These are phyloP conservation scores for Zygoascus biomembranicola DNA, from an alignment of 805 yeast genomes.

Conservation along the genomic window DNA sequence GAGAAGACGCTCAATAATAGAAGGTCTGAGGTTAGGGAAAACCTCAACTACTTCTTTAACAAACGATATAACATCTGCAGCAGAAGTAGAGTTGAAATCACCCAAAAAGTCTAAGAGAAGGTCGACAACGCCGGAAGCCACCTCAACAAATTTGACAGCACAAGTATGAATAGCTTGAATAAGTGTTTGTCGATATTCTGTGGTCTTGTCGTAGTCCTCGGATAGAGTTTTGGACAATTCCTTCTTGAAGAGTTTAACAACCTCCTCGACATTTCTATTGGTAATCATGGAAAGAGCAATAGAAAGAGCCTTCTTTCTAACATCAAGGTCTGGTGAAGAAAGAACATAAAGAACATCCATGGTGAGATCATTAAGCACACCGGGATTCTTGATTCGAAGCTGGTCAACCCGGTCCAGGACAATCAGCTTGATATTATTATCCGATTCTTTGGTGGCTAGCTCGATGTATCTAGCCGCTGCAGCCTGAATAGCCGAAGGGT, in stretches of 20 bases:
- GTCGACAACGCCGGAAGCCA: slow-evolving; percentile 86
- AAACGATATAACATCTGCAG: slow-evolving; percentile 83
- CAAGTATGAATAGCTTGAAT: slow-evolving; percentile 83
- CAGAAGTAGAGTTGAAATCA: slow-evolving; percentile 77
- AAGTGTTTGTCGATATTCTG: slow-evolving; percentile 81
- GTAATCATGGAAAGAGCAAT: slow-evolving; percentile 76
- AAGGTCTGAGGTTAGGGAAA: slow-evolving; percentile 67
- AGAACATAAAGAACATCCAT: slow-evolving; percentile 81
- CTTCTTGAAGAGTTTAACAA: slow-evolving; percentile 82
- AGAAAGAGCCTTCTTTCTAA: slow-evolving; percentile 78
- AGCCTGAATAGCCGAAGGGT: slow-evolving; percentile 58
- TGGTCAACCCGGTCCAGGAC: slow-evolving; percentile 80
- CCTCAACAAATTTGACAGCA: slow-evolving; percentile 82
- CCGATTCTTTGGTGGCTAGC: slow-evolving; percentile 86
- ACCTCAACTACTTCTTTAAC: slow-evolving; percentile 91
- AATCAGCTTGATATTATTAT: slow-evolving; percentile 87
- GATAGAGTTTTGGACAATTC: slow-evolving; percentile 72
- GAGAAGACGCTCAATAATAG: slow-evolving; percentile 57
- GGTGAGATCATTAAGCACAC: slow-evolving; percentile 72
- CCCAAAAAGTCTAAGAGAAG: slow-evolving; percentile 77
- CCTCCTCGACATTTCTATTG: slow-evolving; percentile 88
- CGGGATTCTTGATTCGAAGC: slow-evolving; percentile 66
- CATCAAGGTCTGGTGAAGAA: slow-evolving; percentile 84
- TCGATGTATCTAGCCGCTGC: slow-evolving; percentile 79
- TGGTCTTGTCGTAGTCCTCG: slow-evolving; percentile 64